Percentiles rank a stretch among this genome's conserved stretches.
These are phyloP conservation scores for Lactarius evosmus DNA, from an alignment of 768 basidiomycete genomes.

Conservation along the genomic window DNA sequence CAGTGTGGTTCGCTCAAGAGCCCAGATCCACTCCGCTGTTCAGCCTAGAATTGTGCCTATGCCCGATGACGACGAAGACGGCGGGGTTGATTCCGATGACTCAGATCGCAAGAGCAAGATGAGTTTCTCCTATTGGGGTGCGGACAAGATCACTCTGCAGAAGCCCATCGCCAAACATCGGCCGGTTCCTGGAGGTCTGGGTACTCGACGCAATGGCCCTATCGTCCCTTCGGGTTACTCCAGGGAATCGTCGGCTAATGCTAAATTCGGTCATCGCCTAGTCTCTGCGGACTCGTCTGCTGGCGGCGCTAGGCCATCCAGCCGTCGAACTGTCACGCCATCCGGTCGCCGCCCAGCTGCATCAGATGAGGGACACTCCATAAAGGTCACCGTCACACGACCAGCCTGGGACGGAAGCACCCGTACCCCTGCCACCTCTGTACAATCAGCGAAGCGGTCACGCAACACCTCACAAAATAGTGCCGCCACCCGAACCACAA, in stretches of 20 bases:
- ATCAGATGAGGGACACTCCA: slow-evolving; percentile 63
- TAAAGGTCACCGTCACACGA: slow-evolving; percentile 68
- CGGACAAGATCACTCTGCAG: slow-evolving; percentile 85
- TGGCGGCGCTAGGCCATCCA: slow-evolving; percentile 52
- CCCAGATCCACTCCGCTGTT: slow-evolving; percentile 52
- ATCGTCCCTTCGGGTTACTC: slow-evolving; percentile 58
- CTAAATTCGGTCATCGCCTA: slow-evolving; percentile 87
- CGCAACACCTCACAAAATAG: slow-evolving; percentile 75
- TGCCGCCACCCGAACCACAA: slow-evolving; percentile 44
- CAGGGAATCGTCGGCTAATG: slow-evolving; percentile 82
- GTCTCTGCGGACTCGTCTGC: slow-evolving; percentile 55
- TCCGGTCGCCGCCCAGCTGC: slow-evolving; percentile 44
- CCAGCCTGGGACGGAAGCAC: slow-evolving; percentile 71
- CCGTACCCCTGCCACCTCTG: slow-evolving; percentile 36
- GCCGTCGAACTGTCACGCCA: slow-evolving; percentile 52
- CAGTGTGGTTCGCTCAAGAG: slow-evolving; percentile 71
- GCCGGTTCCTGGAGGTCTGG: slow-evolving; percentile 32
- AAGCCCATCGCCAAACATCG: slow-evolving; percentile 61
- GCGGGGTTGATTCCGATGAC: slow-evolving; percentile 70
- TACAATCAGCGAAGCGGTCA: slow-evolving; percentile 49
- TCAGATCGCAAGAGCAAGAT: slow-evolving; percentile 89
- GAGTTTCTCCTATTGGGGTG: slow-evolving; percentile 94
- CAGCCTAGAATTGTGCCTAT: slow-evolving; percentile 68
- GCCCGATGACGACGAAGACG: slow-evolving; percentile 59
- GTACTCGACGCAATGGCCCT: slow-evolving; percentile 39